Evolutionary conservation across 345 rosid genomes (phyloP).

Genomic region (Eucalyptus erythrocorys): DNA sequence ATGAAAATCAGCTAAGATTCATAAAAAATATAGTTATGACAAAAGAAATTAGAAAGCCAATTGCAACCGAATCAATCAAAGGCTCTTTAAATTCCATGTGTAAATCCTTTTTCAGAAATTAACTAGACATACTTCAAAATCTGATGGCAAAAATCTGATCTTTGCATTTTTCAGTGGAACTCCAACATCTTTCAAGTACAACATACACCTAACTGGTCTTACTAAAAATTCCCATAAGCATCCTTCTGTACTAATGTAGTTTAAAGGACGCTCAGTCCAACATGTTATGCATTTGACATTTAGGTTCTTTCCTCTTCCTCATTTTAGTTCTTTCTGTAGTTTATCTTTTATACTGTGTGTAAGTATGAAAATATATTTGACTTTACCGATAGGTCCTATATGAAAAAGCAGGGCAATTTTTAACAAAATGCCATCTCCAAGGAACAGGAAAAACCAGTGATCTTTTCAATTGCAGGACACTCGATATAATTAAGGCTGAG

Average conservation of each 20-base stretch:
- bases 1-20: background rate
- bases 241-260: background rate
- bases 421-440: background rate
- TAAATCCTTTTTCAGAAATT: background rate
- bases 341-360: background rate
- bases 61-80: background rate
- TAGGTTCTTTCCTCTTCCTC: background rate
- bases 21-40: background rate
- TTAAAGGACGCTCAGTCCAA: background rate
- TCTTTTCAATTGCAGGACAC: background rate
- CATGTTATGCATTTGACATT: background rate
- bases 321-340: background rate
- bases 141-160: background rate
- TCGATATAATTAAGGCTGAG: background rate
- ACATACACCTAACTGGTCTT: background rate
- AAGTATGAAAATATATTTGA: background rate
- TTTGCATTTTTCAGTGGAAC: background rate
- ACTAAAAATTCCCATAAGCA: background rate
- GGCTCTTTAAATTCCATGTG: background rate
- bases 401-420: background rate
- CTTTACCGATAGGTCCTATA: background rate
- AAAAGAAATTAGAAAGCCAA: background rate
- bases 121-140: background rate
- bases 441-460: background rate
- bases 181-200: background rate